Conservation (phyloP, 208 protist species). For the Porcisia hertigi region DNA sequence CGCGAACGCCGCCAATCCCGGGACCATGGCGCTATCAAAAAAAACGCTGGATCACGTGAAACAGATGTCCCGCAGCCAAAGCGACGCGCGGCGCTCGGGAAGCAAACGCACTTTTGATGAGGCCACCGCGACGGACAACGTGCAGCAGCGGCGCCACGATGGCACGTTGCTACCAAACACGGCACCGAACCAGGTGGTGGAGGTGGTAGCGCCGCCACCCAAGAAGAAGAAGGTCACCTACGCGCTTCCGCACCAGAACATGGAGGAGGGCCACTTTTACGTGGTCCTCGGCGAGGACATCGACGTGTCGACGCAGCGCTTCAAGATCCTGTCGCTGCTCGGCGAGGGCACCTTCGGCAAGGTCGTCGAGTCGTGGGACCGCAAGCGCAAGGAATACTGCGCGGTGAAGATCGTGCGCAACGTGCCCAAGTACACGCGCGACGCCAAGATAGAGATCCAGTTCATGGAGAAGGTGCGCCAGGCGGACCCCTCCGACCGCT, state of each 20-base stretch:
- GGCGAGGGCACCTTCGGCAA: slow-evolving; percentile 91
- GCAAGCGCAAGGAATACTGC: slow-evolving; percentile 85
- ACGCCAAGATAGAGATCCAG: slow-evolving; percentile 88
- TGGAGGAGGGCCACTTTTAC: slow-evolving; percentile 91
- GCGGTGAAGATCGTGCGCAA: slow-evolving; percentile 90
- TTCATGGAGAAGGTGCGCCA: slow-evolving; percentile 82
- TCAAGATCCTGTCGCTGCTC: slow-evolving; percentile 90
- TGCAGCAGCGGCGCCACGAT: slow-evolving; percentile 25
- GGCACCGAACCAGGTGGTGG: slow-evolving; percentile 44
- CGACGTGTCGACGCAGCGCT: slow-evolving; percentile 82
- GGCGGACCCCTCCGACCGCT: slow-evolving; percentile 70
- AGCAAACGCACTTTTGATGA: slow-evolving; percentile 80
- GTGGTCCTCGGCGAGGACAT: slow-evolving; percentile 90
- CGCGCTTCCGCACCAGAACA: slow-evolving; percentile 80
- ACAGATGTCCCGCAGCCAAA: slow-evolving; percentile 25
- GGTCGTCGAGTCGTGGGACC: slow-evolving; percentile 89
- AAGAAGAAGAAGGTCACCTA: slow-evolving; percentile 88
- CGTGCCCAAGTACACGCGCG: slow-evolving; percentile 83
- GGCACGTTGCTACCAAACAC: slow-evolving; percentile 13
- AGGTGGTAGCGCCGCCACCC: slow-evolving; percentile 36
- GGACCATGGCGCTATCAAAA: slow-evolving; percentile 7
- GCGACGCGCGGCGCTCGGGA: slow-evolving; percentile 53
- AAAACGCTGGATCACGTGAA: slow-evolving; percentile 32
- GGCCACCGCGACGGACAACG: slow-evolving; percentile 54
- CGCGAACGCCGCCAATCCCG: slow-evolving; percentile 13